These are phyloP conservation scores for Pseudomassariella vexata DNA, from an alignment of 2,329 filamentous ascomycete genomes.

Conservation along the genomic window DNA sequence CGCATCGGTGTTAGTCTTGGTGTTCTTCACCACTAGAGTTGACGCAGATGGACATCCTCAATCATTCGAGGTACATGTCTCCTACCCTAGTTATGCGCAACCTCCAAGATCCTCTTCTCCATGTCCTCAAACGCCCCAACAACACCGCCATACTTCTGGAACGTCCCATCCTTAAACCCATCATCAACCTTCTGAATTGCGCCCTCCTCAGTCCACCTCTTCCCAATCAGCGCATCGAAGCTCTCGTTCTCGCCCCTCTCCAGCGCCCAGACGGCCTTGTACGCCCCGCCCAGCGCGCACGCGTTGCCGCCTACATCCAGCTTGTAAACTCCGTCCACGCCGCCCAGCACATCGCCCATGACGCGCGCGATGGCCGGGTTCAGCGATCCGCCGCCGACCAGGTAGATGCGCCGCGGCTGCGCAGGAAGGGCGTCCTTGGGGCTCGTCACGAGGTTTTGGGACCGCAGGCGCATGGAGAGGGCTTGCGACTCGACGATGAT, in stretches of 20 bases:
- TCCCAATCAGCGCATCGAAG: slow-evolving; percentile 83
- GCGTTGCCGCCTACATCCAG: slow-evolving; percentile 94
- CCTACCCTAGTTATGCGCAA: slow-evolving; percentile 21
- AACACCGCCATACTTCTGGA: slow-evolving; percentile 71
- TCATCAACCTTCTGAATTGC: slow-evolving; percentile 78
- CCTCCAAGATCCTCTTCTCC: slow-evolving; percentile 21
- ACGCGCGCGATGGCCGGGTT: slow-evolving; percentile 86
- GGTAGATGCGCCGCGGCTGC: slow-evolving; percentile 84
- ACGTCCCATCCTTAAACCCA: slow-evolving; percentile 71
- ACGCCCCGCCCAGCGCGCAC: slow-evolving; percentile 87
- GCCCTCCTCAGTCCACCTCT: slow-evolving; percentile 77
- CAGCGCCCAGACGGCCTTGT: slow-evolving; percentile 92
- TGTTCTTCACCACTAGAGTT: too few relatives aligned
- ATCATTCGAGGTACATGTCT: neutral
- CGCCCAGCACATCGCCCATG: slow-evolving; percentile 82
- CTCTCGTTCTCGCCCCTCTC: slow-evolving; percentile 63
- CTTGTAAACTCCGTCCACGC: slow-evolving; percentile 83
- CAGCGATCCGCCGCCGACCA: slow-evolving; percentile 85
- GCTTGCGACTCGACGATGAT: slow-evolving; percentile 93
- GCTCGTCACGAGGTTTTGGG: slow-evolving; percentile 64
- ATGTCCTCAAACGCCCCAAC: slow-evolving; percentile 49
- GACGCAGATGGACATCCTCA: neutral
- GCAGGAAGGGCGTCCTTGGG: slow-evolving; percentile 56
- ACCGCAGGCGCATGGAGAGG: slow-evolving; percentile 82
- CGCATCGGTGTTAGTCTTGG: too few relatives aligned